These are phyloP conservation scores for Trichoderma sp. DNA, from an alignment of 2,329 filamentous ascomycete species.

Conservation along the genomic window DNA sequence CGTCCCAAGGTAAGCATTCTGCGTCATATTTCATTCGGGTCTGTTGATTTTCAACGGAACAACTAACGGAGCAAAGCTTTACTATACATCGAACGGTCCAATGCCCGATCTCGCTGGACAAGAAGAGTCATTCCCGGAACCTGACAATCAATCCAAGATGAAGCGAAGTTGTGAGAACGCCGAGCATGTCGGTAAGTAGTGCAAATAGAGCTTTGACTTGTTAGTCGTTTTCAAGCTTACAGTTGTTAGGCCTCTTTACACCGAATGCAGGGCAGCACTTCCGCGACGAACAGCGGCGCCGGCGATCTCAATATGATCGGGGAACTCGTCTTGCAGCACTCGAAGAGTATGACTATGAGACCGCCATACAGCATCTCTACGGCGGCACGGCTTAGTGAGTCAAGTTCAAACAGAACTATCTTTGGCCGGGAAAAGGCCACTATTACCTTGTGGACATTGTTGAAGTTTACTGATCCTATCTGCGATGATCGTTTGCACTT, in stretches of 20 bases:
- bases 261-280: slow-evolving; percentile 74
- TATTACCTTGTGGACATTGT: slow-evolving; percentile 7
- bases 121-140: slow-evolving; percentile 74
- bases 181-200: slow-evolving; percentile 71
- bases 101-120: slow-evolving; percentile 60
- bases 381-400: slow-evolving; percentile 26
- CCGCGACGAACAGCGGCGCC: slow-evolving; percentile 73
- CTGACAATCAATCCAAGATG: slow-evolving; percentile 86
- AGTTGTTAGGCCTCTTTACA: slow-evolving; percentile 69
- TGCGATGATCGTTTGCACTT: slow-evolving; percentile 20
- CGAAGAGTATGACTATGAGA: slow-evolving; percentile 61
- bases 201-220: neutral
- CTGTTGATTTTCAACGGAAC: neutral
- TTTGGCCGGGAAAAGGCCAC: neutral
- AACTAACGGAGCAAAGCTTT: slow-evolving; percentile 45
- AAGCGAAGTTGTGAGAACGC: slow-evolving; percentile 86
- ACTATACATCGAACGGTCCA: slow-evolving; percentile 53
- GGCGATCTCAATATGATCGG: slow-evolving; percentile 77
- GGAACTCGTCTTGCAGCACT: slow-evolving; percentile 72
- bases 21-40: too few species aligned
- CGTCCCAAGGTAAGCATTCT: slow-evolving; percentile 70
- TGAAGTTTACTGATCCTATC: slow-evolving; percentile 20
- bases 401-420: neutral
- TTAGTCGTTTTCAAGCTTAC: neutral
- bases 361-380: slow-evolving; percentile 45